Base-by-base conservation (phyloP, 768 basidiomycete genomes). In the Asterophora lycoperdoides region DNA sequence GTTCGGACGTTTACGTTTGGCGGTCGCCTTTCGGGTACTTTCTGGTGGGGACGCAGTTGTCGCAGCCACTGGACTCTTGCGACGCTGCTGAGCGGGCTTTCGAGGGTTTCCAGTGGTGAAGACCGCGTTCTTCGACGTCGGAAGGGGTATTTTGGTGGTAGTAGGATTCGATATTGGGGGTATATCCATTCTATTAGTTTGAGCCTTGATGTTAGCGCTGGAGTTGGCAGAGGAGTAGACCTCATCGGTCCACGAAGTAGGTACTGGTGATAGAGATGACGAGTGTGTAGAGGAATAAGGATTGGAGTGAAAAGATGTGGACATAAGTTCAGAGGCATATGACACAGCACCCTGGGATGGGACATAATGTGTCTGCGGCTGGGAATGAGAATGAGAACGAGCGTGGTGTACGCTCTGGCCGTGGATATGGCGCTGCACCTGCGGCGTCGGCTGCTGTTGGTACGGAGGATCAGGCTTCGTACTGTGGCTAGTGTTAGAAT, bases 401-500 rank as follows among this genome's bases (percentile, higher is more conserved):
- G 40, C 26, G 2, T 30, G 43, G 9, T 49, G 47, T 5, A 11
- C 30, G 2, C 15, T 34, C 32, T 45, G 33, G n/a, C 13, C 23
- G 5, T 39, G 59, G 11, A 44, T 19, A 17, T 49, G 56, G 8
- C 41, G 56, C 20, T 37, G 51, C 17, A 41, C 20, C 11, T 52
- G 49, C 13, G 41, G 53, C 23, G 23, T 23, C 23, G 23, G 23
- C 19, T 56, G 60, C 39, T 61, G 60, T 20, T 65, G 67, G 46
- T 64, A 65, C n/a, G 53, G 48, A 33, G 64, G 58, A 40, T 66
- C 65, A 19, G 67, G 61, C 7, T 65, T 58, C 35, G 50, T 61
- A 15, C 63, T 49, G 39, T 51, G 43, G 56, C 51, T 35, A 51
- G 43, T 52, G 40, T 30, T 49, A 35, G 35, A 47, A 43, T 52